Evolutionary conservation across 371 early-diverging fungal genomes (phyloP).

Genomic region (Mucor saturninus): DNA sequence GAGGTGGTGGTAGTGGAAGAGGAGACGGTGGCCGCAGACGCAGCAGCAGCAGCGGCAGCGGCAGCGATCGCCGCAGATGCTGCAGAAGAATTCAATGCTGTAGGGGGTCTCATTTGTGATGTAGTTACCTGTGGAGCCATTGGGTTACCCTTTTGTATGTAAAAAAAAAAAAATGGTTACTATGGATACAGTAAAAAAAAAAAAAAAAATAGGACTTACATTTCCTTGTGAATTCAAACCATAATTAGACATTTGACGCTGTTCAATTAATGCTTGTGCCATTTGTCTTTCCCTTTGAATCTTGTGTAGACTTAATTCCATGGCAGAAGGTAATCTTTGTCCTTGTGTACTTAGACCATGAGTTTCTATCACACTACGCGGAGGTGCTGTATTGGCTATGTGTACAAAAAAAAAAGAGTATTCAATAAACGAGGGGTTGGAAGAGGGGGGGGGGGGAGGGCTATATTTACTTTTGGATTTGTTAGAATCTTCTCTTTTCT

Average conservation of each 20-base stretch:
- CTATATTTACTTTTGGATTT: constrained; percentile 22
- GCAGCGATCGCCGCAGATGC: constrained; percentile 34
- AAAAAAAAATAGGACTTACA: constrained; percentile 5
- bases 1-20: too few species aligned
- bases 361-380: constrained; percentile 51
- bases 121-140: constrained; percentile 33
- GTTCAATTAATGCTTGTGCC: constrained; percentile 70
- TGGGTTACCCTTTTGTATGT: constrained; percentile 29
- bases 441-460: too few species aligned
- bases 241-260: constrained; percentile 60
- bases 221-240: constrained; percentile 15
- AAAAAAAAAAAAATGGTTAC: background rate
- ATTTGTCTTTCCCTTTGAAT: constrained; percentile 75
- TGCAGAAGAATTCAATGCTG: constrained; percentile 26
- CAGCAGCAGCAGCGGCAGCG: constrained; percentile 42
- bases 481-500: constrained; percentile 56
- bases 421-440: too few species aligned
- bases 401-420: background rate
- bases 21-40: constrained; percentile 13
- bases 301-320: constrained; percentile 75
- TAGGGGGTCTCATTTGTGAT: constrained; percentile 30
- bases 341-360: constrained; percentile 53
- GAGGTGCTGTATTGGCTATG: constrained; percentile 28
- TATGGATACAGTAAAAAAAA: background rate
- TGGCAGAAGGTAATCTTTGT: constrained; percentile 65